These are phyloP conservation scores for Irpex sp. DNA, from an alignment of 1,284 basidiomycete genomes.

Conservation along the genomic window DNA sequence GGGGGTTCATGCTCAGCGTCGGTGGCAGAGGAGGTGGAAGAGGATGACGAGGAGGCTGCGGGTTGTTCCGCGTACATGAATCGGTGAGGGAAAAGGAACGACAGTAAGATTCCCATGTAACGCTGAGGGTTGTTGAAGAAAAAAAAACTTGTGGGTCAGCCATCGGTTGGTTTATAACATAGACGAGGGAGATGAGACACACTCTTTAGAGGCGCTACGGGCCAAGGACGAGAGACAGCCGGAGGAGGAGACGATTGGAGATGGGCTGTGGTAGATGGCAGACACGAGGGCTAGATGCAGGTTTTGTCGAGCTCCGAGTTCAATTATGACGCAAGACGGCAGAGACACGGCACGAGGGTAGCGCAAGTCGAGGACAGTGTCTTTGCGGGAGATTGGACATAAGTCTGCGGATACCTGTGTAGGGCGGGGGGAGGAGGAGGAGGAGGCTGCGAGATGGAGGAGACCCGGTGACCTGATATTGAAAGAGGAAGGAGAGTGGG, in stretches of 20 bases:
- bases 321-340: conserved; percentile 24
- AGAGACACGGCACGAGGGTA: conserved; percentile 14
- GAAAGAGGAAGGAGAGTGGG: not conserved
- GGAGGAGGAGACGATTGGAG: conserved; percentile 7
- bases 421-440: conserved; percentile 5
- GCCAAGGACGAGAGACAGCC: conserved; percentile 1
- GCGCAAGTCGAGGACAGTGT: conserved; percentile 16
- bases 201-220: conserved; percentile 6
- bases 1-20: conserved; percentile 12
- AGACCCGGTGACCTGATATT: conserved; percentile 1
- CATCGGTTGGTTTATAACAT: conserved; percentile 4
- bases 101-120: conserved; percentile 32
- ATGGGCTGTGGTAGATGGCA: conserved; percentile 6
- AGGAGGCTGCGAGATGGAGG: conserved; percentile 4
- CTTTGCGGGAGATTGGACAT: conserved; percentile 7
- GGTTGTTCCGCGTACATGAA: conserved; percentile 28
- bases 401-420: conserved; percentile 13
- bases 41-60: conserved; percentile 19
- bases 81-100: conserved; percentile 28
- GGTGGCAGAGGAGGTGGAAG: conserved; percentile 23
- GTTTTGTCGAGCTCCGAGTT: conserved; percentile 7
- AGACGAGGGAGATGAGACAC: not conserved
- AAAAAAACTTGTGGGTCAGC: not conserved
- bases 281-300: conserved; percentile 16
- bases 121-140: not conserved